Evolutionary conservation across 202 grass and related monocot species (phyloP), one percentile per base, ranked within the genome.

Genomic region (Sporobolus alterniflorus): DNA sequence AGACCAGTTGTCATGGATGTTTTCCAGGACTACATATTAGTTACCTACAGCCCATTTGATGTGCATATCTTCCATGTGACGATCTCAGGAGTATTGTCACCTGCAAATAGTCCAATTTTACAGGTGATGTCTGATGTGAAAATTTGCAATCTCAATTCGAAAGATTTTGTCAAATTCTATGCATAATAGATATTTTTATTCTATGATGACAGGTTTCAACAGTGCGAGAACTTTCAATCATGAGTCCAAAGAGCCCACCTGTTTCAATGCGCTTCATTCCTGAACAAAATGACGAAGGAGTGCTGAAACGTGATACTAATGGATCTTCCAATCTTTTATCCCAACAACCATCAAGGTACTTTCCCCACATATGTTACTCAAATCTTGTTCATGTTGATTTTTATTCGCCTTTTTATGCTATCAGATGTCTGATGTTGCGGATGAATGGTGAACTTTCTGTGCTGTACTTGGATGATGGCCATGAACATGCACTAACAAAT

Each of bases 41-140:
- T 98, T 92, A 96, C 93, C 64, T 98, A 98, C 69, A 92, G 79
- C 73, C 93, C 96, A 80, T 98, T 98, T 94, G 96, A 98, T 94
- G 91, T 96, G 78, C 96, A 98, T 96, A 94, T 98, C 64, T 98
- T 98, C 78, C 91, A 98, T 90, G 93, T 95, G 76, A 87, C 78
- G 77, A 92, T 98, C 32, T 90, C 80, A 10, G 96, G 96, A 77
- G 93, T 96, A 82, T 73, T 98, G 22, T 84, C 89, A 78, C 96
- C 96, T 83, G 40, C 83, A 36, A 91, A 87, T 67, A 90, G 85
- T 90, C 96, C 96, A 60, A 80, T 92, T 87, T 87, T 98, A 80
- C 96, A 98, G 91, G 96, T 98, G 77, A 82, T 34, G 50, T 64
- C 89, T 87, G 52, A 75, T 17, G n/a, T 64, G 20, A 80, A 81